Percentiles rank a stretch among this genome's conserved stretches.
phyloP scores from a whole-genome alignment of 2,329 filamentous ascomycete species.

The Meredithiella fracta region DNA sequence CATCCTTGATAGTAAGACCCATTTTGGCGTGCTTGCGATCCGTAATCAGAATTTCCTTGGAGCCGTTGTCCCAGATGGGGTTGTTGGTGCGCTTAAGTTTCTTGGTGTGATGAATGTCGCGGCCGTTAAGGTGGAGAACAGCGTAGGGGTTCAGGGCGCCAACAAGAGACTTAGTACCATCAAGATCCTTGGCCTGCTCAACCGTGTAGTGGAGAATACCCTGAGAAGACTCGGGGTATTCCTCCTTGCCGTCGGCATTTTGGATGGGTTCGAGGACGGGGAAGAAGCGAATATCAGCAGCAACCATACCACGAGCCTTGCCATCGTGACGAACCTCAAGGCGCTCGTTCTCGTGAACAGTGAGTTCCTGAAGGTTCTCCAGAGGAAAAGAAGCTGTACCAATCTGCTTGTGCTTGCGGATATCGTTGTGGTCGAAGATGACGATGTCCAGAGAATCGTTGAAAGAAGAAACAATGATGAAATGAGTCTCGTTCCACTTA shows the following conservation, averaged over 20 bases:
- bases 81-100: constrained; percentile 96
- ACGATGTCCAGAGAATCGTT: constrained; percentile 74
- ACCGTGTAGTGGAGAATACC: constrained; percentile 88
- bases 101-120: constrained; percentile 75
- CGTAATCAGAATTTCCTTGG: constrained; percentile 88
- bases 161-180: constrained; percentile 79
- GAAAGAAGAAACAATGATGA: constrained; percentile 83
- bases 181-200: constrained; percentile 91
- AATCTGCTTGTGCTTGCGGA: constrained; percentile 90
- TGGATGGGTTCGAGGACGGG: constrained; percentile 45
- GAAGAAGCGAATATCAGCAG: constrained; percentile 84
- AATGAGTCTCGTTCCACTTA: constrained; percentile 91
- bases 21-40: constrained; percentile 82
- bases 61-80: constrained; percentile 84
- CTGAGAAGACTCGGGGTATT: constrained; percentile 74
- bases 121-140: constrained; percentile 73
- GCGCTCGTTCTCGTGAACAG: constrained; percentile 67
- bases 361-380: constrained; percentile 61
- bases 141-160: constrained; percentile 87
- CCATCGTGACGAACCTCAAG: constrained; percentile 75
- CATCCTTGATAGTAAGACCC: constrained; percentile 87
- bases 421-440: constrained; percentile 86
- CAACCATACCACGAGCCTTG: constrained; percentile 63
- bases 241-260: constrained; percentile 57
- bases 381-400: constrained; percentile 67